Base-by-base conservation (phyloP, 1,139 yeast genomes). In the Kurtzmaniella quercitrusa region DNA sequence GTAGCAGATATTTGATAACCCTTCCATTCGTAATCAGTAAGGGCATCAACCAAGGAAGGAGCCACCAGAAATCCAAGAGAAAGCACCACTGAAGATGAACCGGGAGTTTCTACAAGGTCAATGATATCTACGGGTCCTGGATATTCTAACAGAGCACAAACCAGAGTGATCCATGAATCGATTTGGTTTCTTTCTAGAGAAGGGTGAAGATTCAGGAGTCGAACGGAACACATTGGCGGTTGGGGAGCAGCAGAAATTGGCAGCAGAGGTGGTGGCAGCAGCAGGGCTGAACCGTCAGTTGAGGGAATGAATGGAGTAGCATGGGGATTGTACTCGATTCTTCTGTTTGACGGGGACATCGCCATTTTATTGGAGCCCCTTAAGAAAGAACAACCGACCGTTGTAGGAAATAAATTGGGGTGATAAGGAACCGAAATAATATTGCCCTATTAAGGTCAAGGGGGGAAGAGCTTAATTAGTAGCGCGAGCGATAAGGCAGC, bases 221-320 rank as follows among this genome's bases (percentile, higher is more conserved):
- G n/a, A 12, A 36, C n/a, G 3, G 25, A 5, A 10, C 18, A 31
- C 18, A 31, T 16, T 15, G 36, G 36, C 8, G 18, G 18, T 16
- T 31, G 36, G 6, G 18, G 18, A 14, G 11, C 18, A 14, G 11
- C 18, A 16, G 36, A 17, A 15, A 16, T 14, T 6, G 36, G 36
- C 18, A 31, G 16, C 11, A 14, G 16, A n/a, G 36, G 34, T 11
- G 34, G 14, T 7, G 34, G 36, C 31, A 27, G 31, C 23, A 21
- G 31, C 10, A 27, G 14, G 31, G 14, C 12, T 31, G 36, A 31
- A 15, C 18, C 12, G 25, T 3, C 16, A 19, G 19, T 12, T 5
- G 38, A 36, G 12, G 38, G 38, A 4, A 36, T 21, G 19, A 36
- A 36, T 10, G 38, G 38, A n/a, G 25, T 21, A 12, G 38, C 38